A percentile compares a stretch with the other conserved stretches of the same genome.
These are phyloP conservation scores for Neurospora sp. DNA, from an alignment of 495 filamentous ascomycete species.

Conservation along the genomic window DNA sequence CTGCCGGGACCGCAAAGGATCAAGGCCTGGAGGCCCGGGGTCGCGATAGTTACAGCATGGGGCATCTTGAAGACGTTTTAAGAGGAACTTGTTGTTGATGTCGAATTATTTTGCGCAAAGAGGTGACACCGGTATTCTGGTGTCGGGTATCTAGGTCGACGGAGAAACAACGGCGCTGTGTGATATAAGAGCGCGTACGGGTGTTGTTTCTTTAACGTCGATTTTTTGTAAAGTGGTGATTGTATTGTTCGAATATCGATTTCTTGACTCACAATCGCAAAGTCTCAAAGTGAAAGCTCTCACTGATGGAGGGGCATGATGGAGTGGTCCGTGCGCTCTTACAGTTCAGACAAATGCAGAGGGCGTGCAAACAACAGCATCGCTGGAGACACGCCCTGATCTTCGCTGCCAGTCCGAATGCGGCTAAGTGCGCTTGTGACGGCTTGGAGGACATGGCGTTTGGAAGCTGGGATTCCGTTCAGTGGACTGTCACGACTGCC, in stretches of 20 bases:
- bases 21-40: conserved; percentile 80
- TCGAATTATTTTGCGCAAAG: not conserved
- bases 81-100: not conserved
- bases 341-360: not conserved
- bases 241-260: not conserved
- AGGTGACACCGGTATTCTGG: not conserved
- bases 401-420: not conserved
- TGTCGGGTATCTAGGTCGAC: not conserved
- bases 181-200: not conserved
- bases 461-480: not conserved
- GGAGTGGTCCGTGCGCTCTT: conserved; percentile 6
- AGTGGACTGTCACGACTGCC: not conserved
- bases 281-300: conserved; percentile 11
- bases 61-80: conserved; percentile 40
- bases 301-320: conserved; percentile 11
- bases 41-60: conserved; percentile 57
- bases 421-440: not conserved
- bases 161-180: not conserved
- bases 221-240: not conserved
- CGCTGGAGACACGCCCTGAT: not conserved
- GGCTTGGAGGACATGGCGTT: not conserved
- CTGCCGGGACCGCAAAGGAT: conserved; percentile 89
- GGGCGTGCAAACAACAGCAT: not conserved
- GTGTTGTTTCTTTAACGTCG: not conserved
- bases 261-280: conserved; percentile 14